Conservation (phyloP, 805 yeast species). For the Spathaspora girioi region DNA sequence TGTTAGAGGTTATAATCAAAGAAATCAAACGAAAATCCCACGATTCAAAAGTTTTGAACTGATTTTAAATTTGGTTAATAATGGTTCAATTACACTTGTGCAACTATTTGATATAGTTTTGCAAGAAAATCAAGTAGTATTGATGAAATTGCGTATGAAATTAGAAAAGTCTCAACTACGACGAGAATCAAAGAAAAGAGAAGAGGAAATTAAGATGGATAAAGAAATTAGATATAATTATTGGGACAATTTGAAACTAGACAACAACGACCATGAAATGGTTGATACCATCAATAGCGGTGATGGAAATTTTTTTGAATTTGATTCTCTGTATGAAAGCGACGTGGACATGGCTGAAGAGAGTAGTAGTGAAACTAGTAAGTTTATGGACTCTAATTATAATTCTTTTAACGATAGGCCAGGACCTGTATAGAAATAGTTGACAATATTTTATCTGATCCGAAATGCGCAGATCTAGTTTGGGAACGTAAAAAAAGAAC, state of each 20-base stretch:
- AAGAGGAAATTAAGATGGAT: slow-evolving; percentile 8
- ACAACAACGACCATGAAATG: slow-evolving; percentile 25
- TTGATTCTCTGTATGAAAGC: background rate
- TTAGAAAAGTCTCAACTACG: slow-evolving; percentile 3
- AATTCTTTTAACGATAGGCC: background rate
- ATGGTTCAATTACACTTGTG: slow-evolving; percentile 15
- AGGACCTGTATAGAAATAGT: background rate
- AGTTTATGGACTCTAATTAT: background rate
- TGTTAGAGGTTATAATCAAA: slow-evolving; percentile 23
- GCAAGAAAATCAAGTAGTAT: slow-evolving; percentile 24
- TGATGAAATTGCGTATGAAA: slow-evolving; percentile 11
- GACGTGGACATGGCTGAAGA: slow-evolving; percentile 1
- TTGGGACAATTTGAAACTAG: slow-evolving; percentile 30
- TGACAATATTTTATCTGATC: background rate
- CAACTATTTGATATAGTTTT: slow-evolving; percentile 23
- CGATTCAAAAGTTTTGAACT: slow-evolving; percentile 20
- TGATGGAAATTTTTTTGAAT: background rate
- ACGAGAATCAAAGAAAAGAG: slow-evolving; percentile 3
- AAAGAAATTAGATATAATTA: slow-evolving; percentile 29
- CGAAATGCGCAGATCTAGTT: background rate
- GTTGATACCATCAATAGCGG: slow-evolving; percentile 8
- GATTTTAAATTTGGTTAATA: slow-evolving; percentile 18
- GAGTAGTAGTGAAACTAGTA: background rate
- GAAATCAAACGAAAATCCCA: slow-evolving; percentile 11
- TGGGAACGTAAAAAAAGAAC: background rate